Evolutionary conservation across 75 land plant species (phyloP).

Genomic region (Cupressus sempervirens): DNA sequence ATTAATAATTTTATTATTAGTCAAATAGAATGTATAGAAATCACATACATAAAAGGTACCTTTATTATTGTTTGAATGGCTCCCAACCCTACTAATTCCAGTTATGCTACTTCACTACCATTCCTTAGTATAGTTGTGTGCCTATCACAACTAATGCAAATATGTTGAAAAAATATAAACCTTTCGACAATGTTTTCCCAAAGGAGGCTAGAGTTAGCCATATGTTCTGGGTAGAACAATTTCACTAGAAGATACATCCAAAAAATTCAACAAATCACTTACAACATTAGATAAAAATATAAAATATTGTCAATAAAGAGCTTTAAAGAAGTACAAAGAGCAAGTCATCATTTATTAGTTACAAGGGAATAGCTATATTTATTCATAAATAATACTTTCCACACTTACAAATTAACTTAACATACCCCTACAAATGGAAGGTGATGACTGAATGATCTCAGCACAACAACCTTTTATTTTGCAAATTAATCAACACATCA

Average conservation of each 20-base stretch:
- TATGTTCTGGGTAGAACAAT: conserved; percentile 72
- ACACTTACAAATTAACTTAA: not conserved
- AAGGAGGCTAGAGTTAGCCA: conserved; percentile 86
- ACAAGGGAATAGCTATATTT: not conserved
- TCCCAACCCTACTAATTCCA: conserved; percentile 68
- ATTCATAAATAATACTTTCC: not conserved
- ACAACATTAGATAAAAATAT: not conserved
- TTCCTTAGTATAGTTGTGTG: conserved; percentile 24
- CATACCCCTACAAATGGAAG: not conserved
- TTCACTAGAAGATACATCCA: conserved; percentile 68
- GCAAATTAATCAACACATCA: not conserved
- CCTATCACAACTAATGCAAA: not conserved
- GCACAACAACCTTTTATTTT: not conserved
- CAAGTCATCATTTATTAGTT: not conserved
- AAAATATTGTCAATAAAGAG: not conserved
- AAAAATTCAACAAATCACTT: conserved; percentile 72
- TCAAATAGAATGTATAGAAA: not conserved
- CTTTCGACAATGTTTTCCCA: conserved; percentile 95
- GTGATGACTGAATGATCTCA: not conserved
- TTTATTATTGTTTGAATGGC: conserved; percentile 55
- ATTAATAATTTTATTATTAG: not conserved
- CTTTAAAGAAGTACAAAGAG: not conserved
- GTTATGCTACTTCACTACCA: conserved; percentile 78
- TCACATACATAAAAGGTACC: conserved; percentile 85
- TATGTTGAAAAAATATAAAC: conserved; percentile 20